Base-by-base conservation (phyloP, 2,329 filamentous ascomycete genomes). In the Coniochaeta sp. region DNA sequence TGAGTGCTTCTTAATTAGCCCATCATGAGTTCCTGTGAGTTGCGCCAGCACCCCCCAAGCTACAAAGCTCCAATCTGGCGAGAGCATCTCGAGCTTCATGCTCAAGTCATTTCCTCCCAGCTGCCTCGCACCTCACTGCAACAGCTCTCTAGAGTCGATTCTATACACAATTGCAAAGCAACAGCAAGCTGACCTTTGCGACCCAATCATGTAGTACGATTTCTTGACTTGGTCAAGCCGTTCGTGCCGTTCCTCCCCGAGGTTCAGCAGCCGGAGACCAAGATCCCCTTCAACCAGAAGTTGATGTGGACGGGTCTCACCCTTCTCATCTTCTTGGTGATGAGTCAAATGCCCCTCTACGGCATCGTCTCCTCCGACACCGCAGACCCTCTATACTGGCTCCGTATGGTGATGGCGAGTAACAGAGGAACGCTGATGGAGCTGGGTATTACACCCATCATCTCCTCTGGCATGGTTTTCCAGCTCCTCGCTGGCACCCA, bases 381-480 rank as follows among this genome's bases (percentile, higher is more conserved):
- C 70, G 98, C 95, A 63, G 96, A 99, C 81, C 96, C 95, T 69
- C 84, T 99, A 72, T 99, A 99, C 87, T 99, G 95, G 95, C 85
- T 99, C 73, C 90, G 95, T 79, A 98, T 99, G 93, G 97, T 99
- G 88, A 87, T 98, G 86, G 95, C 95, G 73, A 96, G 91, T 89
- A 99, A 99, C 78, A 88, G 93, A 73, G 93, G 93, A 77, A 96
- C 93, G 28, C 77, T 96, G 75, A 96, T 96, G 93, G 93, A 96
- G 74, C 74, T 96, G 81, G 92, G 93, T 82, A 95, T 98, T 70
- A 96, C 95, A 26, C 96, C 96, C 70, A 99, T 99, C 78, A 98
- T 99, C 80, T 97, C 95, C 62, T 98, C 95, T 40, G 95, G 95
- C 79, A 99, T 99, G 95, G 92, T 99, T 72, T 99, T 99, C 87